These are phyloP conservation scores for Dictyostelium discoideum DNA, from an alignment of 78 protist species.

Conservation along the genomic window DNA sequence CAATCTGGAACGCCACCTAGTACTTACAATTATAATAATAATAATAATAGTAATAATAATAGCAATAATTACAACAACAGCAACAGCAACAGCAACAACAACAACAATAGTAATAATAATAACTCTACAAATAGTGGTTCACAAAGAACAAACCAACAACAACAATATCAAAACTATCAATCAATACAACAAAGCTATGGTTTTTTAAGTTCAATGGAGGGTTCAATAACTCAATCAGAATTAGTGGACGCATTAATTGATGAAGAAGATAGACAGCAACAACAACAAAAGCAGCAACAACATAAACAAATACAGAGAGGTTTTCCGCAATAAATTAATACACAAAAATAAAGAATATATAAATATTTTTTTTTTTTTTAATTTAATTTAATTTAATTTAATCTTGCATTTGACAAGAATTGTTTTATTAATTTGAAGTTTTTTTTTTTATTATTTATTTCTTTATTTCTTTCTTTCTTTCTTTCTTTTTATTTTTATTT, in stretches of 20 bases:
- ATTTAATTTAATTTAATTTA: too few relatives aligned
- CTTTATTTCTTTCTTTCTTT: not conserved
- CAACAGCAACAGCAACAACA: not conserved
- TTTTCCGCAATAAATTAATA: not conserved
- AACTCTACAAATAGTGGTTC: not conserved
- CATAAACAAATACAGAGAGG: not conserved
- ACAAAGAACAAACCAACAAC: not conserved
- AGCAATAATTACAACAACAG: not conserved
- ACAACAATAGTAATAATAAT: not conserved
- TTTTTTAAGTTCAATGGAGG: not conserved
- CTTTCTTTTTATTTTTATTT: not conserved
- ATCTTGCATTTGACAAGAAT: too few relatives aligned
- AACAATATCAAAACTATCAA: slow-evolving; percentile 1
- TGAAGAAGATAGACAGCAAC: not conserved
- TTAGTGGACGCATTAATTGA: slow-evolving; percentile 30
- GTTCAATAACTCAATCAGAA: slow-evolving; percentile 34
- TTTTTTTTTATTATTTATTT: not conserved
- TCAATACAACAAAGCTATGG: not conserved
- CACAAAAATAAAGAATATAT: not conserved
- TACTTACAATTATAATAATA: not conserved
- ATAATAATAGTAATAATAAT: not conserved
- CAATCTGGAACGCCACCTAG: not conserved
- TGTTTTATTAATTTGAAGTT: not conserved
- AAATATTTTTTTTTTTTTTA: too few relatives aligned
- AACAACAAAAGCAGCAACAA: not conserved